Evolutionary conservation across 2,329 filamentous ascomycete genomes (phyloP), one percentile per base, ranked within the genome.

Genomic region (Monilinia aucupariae): DNA sequence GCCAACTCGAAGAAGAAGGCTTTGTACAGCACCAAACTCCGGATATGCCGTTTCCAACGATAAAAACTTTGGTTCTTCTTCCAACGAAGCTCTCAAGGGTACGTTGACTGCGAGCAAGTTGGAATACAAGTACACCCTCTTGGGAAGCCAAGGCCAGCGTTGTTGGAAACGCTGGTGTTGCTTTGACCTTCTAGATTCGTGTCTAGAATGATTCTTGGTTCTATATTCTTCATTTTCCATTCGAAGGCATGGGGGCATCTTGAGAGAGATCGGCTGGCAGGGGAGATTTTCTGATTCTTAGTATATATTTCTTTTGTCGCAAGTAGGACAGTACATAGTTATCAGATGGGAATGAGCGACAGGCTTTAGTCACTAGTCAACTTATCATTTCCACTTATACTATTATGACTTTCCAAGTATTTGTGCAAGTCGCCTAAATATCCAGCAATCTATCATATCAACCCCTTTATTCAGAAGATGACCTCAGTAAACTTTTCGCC

Each of bases 61-160:
- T 65, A 81, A 81, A 62, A 71, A 81, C 66, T 80, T 80, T 61
- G 77, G 83, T 50, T 78, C 74, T 55, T 76, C 74, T 30, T 32
- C 43, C 2, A 82, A 83, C 71, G 73, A 77, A 37, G 84, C 82
- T 5, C 78, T 79, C 6, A 70, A 74, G 62, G 81, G 82, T 37
- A 81, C 78, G 15, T 74, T 85, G 58, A 65, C 60, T 13, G 64
- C 68, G 6, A 61, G 52, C 39, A 43, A 51, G 76, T 82, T 61
- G 34, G 79, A 79, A 3, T 85, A 87, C 70, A 71, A 74, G 52
- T 85, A 86, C 74, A 75, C 73, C 39, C 75, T 82, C 17, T 72
- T 85, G 53, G 82, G 81, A 2, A 78, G 78, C 13, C 54, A 77
- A 79, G 74, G 73, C 69, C 52, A 73, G 63, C 17, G 65, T 71